A percentile compares a stretch with the other conserved stretches of the same genome.
phyloP scores from a whole-genome alignment of 2,329 filamentous ascomycete genomes.

The Hymenoscyphus fraxineus region DNA sequence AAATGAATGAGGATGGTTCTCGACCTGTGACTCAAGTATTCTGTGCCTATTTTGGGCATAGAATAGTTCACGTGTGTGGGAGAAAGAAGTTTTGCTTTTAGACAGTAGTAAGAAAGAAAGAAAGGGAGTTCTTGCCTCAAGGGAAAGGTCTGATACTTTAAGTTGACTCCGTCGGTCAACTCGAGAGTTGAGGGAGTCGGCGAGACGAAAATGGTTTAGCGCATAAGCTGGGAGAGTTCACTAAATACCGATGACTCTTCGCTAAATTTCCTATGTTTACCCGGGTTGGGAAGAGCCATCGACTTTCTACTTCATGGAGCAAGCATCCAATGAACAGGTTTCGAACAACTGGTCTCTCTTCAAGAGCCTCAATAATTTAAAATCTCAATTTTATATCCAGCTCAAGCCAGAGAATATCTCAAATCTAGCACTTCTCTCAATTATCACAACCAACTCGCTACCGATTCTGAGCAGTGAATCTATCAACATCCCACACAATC shows the following conservation, averaged over 20 bases:
- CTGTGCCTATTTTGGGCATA: slow-evolving; percentile 1
- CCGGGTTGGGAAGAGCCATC: background rate
- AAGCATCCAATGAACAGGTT: background rate
- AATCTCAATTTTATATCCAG: background rate
- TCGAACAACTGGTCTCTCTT: background rate
- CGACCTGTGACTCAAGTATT: slow-evolving; percentile 11
- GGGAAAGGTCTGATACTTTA: slow-evolving; percentile 3
- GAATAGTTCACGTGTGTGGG: background rate
- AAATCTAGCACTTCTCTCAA: background rate
- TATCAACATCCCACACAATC: background rate
- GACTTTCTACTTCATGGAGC: background rate
- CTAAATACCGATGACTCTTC: background rate
- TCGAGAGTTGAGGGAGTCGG: background rate
- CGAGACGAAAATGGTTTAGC: slow-evolving; percentile 5
- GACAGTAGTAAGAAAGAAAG: slow-evolving; percentile 6
- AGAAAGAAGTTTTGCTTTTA: background rate
- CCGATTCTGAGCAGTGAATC: background rate
- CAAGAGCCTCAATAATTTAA: no score
- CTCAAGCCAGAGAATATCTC: background rate
- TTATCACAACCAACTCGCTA: background rate
- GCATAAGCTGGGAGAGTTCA: background rate
- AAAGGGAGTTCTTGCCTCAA: slow-evolving; percentile 6
- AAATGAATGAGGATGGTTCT: slow-evolving; percentile 4
- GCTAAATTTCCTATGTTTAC: background rate
- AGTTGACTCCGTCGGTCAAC: background rate